phyloP scores from a whole-genome alignment of 768 basidiomycete species.

The Albatrellus ellisii region DNA sequence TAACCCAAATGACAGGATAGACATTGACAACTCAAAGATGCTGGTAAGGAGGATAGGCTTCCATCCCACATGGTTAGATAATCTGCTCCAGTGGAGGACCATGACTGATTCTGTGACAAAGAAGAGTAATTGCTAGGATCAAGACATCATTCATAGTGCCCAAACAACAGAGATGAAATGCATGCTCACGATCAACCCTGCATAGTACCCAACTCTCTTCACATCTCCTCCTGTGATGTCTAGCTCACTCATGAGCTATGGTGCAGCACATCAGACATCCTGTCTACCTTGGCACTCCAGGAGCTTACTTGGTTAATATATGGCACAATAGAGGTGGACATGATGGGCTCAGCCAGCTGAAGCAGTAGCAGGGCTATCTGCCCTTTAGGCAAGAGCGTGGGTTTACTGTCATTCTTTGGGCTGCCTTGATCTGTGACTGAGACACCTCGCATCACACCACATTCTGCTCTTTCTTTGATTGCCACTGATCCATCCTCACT shows the following conservation, averaged over 20 bases:
- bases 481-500: too few species aligned
- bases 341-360: constrained; percentile 34
- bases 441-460: too few species aligned
- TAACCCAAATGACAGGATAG: constrained; percentile 24
- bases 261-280: neutral
- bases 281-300: too few species aligned
- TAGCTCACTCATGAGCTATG: constrained; percentile 29
- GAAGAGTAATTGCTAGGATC: constrained; percentile 31
- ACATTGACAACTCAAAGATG: constrained; percentile 20
- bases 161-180: neutral
- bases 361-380: constrained; percentile 32
- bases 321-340: constrained; percentile 32
- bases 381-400: constrained; percentile 30
- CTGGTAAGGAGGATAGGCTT: constrained; percentile 33
- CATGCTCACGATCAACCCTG: constrained; percentile 32
- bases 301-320: constrained; percentile 33
- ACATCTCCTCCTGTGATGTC: constrained; percentile 30
- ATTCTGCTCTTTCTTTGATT: too few species aligned
- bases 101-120: constrained; percentile 33
- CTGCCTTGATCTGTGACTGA: too few species aligned
- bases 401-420: constrained; percentile 4
- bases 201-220: constrained; percentile 34
- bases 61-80: constrained; percentile 35
- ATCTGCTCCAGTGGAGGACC: constrained; percentile 33
- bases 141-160: neutral